Base-by-base conservation (phyloP, 2,329 filamentous ascomycete species). In the Pestalotiopsis sp. region DNA sequence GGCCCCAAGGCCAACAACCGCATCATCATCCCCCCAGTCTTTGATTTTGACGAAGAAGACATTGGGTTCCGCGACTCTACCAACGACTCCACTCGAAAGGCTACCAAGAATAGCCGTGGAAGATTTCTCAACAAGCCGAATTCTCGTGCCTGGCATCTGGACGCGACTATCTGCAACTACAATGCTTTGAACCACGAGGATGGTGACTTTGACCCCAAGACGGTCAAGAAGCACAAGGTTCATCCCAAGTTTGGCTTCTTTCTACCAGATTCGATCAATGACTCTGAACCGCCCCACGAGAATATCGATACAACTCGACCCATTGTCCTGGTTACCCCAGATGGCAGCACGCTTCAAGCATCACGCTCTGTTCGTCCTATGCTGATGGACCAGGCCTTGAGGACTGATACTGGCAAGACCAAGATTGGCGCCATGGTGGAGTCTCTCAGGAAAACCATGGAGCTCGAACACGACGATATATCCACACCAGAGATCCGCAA, bases 21-120 rank as follows among this genome's bases (percentile, higher is more conserved):
- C 30, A 82, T 88, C 66, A 82, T 89, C 72, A 77, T 87, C 57
- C 86, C 86, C 11, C 78, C 78, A 6, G 70, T 81, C 0, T 85
- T 85, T 69, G 77, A 81, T 64, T 88, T 83, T 67, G 80, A 85
- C 48, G 78, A 84, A 9, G 79, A 83, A 67, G 86, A 89, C 73
- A 89, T 89, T 69, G 87, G 87, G 14, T 89, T 88, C 75, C 82
- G 85, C 24, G 87, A 89, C 72, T 87, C 85, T 3, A 83, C 83
- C 69, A 89, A 89, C 68, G 85, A 87, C 71, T 82, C 83, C 38
- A 81, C 81, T 68, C 84, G 86, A 67, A 84, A 84, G 24, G 85
- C 85, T 60, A 87, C 83, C 40, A 82, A 81, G 70, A 81, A 82
- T 14, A 84, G 84, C 69, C 81, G 86, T 63, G 86, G 86, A 72